Conservation (phyloP, 805 yeast genomes). For the Priceomyces haplophilus region DNA sequence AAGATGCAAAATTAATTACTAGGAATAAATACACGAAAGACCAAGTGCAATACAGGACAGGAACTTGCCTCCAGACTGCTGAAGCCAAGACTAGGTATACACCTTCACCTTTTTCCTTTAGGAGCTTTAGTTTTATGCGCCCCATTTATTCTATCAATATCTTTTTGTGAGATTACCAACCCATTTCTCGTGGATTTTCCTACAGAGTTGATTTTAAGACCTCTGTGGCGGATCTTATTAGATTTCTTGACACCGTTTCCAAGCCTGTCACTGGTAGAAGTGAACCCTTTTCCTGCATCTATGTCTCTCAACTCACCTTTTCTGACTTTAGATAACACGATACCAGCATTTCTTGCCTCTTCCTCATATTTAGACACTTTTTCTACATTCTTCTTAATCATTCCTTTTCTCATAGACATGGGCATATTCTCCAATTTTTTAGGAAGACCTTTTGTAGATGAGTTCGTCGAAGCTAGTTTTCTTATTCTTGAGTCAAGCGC, state of each 20-base stretch:
- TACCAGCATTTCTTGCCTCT: conserved; percentile 88
- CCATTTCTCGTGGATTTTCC: conserved; percentile 83
- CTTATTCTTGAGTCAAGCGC: conserved; percentile 59
- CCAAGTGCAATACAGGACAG: neutral
- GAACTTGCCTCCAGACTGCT: neutral
- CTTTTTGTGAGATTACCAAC: conserved; percentile 62
- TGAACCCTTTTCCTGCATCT: conserved; percentile 53
- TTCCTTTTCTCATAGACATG: conserved; percentile 83
- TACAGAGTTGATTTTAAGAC: conserved; percentile 70
- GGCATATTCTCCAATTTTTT: conserved; percentile 74
- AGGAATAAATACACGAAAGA: no score
- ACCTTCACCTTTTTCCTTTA: neutral
- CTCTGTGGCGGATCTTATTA: conserved; percentile 60
- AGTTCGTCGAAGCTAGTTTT: conserved; percentile 36
- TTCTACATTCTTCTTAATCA: conserved; percentile 55
- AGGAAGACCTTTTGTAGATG: conserved; percentile 44
- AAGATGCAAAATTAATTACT: no score
- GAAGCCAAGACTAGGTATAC: no score
- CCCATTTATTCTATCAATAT: conserved; percentile 49
- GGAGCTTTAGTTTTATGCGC: neutral
- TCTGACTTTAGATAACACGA: conserved; percentile 68
- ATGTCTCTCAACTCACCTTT: conserved; percentile 64
- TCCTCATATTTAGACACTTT: conserved; percentile 58
- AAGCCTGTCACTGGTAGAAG: conserved; percentile 48
- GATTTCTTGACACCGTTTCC: conserved; percentile 43